These are phyloP conservation scores for Podospora tetraspora DNA, from an alignment of 495 filamentous ascomycete genomes.

Conservation along the genomic window DNA sequence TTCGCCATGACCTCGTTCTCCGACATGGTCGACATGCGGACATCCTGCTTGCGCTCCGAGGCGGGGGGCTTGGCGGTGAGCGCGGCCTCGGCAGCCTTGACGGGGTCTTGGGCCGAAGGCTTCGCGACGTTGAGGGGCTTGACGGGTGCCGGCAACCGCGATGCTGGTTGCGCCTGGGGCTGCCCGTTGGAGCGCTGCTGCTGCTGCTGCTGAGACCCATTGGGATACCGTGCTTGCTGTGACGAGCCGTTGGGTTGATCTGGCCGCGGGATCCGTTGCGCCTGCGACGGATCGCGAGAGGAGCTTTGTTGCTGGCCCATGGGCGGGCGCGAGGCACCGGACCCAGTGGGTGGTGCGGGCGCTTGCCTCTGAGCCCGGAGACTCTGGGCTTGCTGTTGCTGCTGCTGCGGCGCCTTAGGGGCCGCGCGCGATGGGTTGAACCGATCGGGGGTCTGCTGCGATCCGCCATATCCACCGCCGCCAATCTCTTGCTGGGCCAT, in stretches of 20 bases:
- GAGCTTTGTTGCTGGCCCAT: constrained; percentile 41
- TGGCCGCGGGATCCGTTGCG: constrained; percentile 25
- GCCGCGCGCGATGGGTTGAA: constrained; percentile 78
- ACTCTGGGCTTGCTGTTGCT: constrained; percentile 23
- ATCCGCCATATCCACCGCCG: constrained; percentile 43
- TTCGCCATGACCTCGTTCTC: constrained; percentile 96
- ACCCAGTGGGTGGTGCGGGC: constrained; percentile 42
- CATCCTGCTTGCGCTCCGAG: constrained; percentile 69
- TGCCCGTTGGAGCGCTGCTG: constrained; percentile 32
- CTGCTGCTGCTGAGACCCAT: constrained; percentile 23
- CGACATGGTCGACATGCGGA: constrained; percentile 95
- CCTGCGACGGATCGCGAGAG: constrained; percentile 23
- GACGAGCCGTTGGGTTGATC: constrained; percentile 24
- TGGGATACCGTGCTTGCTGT: constrained; percentile 34
- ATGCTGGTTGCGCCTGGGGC: constrained; percentile 43
- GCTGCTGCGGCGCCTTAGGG: constrained; percentile 47
- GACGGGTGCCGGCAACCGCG: constrained; percentile 63
- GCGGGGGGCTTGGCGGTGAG: constrained; percentile 66
- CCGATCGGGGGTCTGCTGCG: constrained; percentile 46
- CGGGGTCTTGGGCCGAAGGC: constrained; percentile 56
- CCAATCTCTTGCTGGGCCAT: constrained; percentile 85
- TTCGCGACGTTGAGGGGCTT: constrained; percentile 94
- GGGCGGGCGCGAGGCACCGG: constrained; percentile 33
- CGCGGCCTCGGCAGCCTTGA: constrained; percentile 77
- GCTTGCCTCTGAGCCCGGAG: constrained; percentile 52